phyloP scores from a whole-genome alignment of 805 yeast genomes.

The Sporopachydermia quercuum region DNA sequence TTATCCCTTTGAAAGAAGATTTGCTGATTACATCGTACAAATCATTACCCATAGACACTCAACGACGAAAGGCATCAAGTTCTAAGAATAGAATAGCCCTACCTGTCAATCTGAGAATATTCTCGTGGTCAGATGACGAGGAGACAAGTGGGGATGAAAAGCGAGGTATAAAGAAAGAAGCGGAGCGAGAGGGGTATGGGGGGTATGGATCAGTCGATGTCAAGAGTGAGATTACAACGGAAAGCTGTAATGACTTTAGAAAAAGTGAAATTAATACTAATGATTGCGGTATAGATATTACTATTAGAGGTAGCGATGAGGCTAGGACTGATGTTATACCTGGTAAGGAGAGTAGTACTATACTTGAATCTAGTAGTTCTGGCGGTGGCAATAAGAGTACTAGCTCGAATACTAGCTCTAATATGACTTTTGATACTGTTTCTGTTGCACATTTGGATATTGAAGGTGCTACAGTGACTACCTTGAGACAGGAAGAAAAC shows the following conservation, averaged over 20 bases:
- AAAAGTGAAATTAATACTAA: no score
- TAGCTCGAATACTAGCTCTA: not conserved
- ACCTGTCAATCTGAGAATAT: no score
- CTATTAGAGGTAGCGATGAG: not conserved
- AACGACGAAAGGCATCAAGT: no score
- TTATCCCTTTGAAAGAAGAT: no score
- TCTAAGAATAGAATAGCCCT: no score
- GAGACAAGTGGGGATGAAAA: no score
- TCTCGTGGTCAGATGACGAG: no score
- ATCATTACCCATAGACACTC: no score
- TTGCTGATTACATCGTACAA: no score
- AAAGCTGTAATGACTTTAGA: no score
- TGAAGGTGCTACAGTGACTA: not conserved
- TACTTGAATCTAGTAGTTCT: not conserved
- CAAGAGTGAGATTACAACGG: not conserved
- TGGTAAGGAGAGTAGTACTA: not conserved
- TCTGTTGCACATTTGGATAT: not conserved
- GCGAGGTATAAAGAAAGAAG: not conserved
- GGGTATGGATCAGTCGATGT: not conserved
- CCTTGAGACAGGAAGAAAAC: not conserved
- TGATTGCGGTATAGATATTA: not conserved
- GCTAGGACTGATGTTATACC: not conserved
- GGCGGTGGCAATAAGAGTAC: no score
- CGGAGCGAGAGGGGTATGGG: not conserved
- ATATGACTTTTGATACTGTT: not conserved